These are phyloP conservation scores for Bremia lactucae DNA, from an alignment of 352 stramenopile species.

Conservation along the genomic window DNA sequence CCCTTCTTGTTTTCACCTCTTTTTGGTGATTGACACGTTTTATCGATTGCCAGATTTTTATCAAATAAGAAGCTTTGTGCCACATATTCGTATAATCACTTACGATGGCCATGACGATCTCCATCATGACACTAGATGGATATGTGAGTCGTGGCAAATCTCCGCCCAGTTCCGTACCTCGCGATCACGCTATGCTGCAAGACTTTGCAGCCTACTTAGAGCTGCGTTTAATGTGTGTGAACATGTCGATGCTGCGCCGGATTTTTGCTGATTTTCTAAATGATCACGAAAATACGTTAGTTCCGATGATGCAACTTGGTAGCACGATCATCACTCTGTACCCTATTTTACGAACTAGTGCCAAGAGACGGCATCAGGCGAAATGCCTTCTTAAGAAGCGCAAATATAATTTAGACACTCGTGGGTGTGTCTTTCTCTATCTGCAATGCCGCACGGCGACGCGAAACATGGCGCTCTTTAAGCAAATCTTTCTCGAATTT, in stretches of 20 bases:
- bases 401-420: conserved; percentile 10
- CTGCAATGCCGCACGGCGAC: conserved; percentile 27
- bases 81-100: too few relatives aligned
- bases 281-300: conserved; percentile 33
- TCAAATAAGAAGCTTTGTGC: too few relatives aligned
- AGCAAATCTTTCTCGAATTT: conserved; percentile 35
- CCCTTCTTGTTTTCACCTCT: too few relatives aligned
- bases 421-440: conserved; percentile 29
- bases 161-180: conserved; percentile 12
- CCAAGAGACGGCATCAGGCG: conserved; percentile 1
- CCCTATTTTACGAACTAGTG: conserved; percentile 16
- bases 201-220: conserved; percentile 49
- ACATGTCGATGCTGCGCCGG: conserved; percentile 39
- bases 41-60: too few relatives aligned
- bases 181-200: conserved; percentile 33
- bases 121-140: conserved; percentile 22
- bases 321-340: conserved; percentile 33
- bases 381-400: conserved; percentile 22
- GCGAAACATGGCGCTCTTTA: conserved; percentile 27
- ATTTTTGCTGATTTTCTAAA: conserved; percentile 46
- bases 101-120: too few relatives aligned
- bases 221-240: conserved; percentile 29
- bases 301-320: conserved; percentile 23
- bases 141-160: conserved; percentile 15
- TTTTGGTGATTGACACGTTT: too few relatives aligned